phyloP scores from a whole-genome alignment of 257 asterid genomes.

The Osmanthus fragrans region DNA sequence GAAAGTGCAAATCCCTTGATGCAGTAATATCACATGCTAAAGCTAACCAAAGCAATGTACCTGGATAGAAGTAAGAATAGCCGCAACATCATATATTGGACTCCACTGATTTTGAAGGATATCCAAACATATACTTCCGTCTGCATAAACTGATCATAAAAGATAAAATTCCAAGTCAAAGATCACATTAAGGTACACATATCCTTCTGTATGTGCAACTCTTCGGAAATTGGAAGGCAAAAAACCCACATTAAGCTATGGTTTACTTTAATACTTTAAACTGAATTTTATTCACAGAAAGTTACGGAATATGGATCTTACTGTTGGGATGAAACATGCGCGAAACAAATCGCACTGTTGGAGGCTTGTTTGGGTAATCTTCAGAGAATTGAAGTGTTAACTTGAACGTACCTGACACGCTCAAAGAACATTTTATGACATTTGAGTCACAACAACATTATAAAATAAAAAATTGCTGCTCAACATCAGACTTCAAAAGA shows the following conservation, averaged over 20 bases:
- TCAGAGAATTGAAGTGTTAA: conserved; percentile 70
- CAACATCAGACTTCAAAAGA: neutral
- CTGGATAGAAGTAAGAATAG: conserved; percentile 91
- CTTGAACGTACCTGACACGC: conserved; percentile 64
- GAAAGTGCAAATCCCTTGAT: neutral
- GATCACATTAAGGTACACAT: conserved; percentile 12
- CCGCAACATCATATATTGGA: conserved; percentile 92
- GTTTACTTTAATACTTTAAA: neutral
- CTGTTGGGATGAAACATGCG: conserved; percentile 90
- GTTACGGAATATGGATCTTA: conserved; percentile 32
- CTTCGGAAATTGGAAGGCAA: neutral
- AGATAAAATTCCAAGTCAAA: conserved; percentile 20
- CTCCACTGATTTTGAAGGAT: conserved; percentile 98
- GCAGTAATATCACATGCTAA: neutral
- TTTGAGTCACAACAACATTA: neutral
- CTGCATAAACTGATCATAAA: conserved; percentile 72
- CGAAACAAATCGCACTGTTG: conserved; percentile 79
- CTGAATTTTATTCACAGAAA: conserved; percentile 3
- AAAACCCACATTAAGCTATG: neutral
- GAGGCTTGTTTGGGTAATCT: conserved; percentile 86
- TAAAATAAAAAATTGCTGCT: neutral
- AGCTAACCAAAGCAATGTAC: conserved; percentile 31
- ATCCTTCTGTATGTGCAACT: neutral
- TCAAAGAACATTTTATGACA: conserved; percentile 25
- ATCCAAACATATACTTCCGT: conserved; percentile 93